Base-by-base conservation (phyloP, 371 early-diverging fungal genomes). In the Homolaphlyctis polyrhiza region DNA sequence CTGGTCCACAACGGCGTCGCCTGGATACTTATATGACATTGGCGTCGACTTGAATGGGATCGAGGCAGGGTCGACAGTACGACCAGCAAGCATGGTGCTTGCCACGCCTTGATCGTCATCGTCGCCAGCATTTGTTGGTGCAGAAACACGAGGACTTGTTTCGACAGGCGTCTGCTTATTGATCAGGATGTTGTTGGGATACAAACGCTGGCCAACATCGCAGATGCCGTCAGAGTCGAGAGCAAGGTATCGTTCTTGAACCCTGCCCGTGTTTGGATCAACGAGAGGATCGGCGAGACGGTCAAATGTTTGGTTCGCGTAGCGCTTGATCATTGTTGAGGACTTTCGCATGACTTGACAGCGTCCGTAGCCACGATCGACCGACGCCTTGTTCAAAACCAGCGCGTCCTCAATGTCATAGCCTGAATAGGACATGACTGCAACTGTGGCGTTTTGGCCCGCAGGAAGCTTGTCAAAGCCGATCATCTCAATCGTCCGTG, bases 351-450 rank as follows among this genome's bases (percentile, higher is more conserved):
- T 92, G 1, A 95, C 92, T 69, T 95, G 92, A 72, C 96, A 97
- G 58, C 99, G 87, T 54, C 96, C 97, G 73, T 98, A 95, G n/a
- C 99, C 99, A 62, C 99, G 89, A 78, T 99, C 99, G 5, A 99
- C 70, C 49, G 97, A 94, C 11, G 94, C 86, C 81, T 93, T 95
- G 83, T 99, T 99, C 57, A 99, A 65, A 2, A 99, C 94, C 66
- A 99, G 74, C 21, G 99, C 98, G 86, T 99, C 99, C 85, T 99
- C 99, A 78, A 98, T 98, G 87, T 99, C 98, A 82, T 99, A 99
- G 49, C 99, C 99, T 58, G 94, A 92, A 73, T 98, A 99, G 81
- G 91, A 90, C 99, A 99, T 98, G 60, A 99, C 98, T 58, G 99
- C 99, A 6, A 99, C 97, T 28, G 92, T 97, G 21, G 99, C 99